Base-by-base conservation (phyloP, 352 stramenopile species). In the Globisporangium heterothallicum region DNA sequence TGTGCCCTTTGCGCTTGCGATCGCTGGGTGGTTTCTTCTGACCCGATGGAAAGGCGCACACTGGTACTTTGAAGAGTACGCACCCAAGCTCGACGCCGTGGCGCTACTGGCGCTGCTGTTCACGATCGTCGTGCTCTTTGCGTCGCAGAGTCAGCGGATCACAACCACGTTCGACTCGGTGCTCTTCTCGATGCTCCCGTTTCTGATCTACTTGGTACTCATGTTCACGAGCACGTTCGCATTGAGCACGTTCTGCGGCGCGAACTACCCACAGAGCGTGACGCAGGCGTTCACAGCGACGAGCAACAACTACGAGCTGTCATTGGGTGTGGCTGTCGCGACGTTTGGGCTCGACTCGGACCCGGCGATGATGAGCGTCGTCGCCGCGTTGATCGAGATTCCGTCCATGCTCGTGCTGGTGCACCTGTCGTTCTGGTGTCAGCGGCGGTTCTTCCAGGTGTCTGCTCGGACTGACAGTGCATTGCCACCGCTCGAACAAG, bases 241-340 rank as follows among this genome's bases (percentile, higher is more conserved):
- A 32, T 53, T 81, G 52, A 72, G 72, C 32, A 46, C 55, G 18
- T 51, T 61, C 24, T 53, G 35, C 48, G 72, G 68, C 13, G 70
- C 62, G n/a, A 68, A 55, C 4, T 83, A 85, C 60, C 26, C 58
- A 8, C 75, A 81, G 56, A 64, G 66, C 43, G 60, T 66, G 12
- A 71, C 71, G 25, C 64, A 86, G 7, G 68, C 75, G 22, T 87
- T 93, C 57, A 91, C 84, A 29, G 77, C 78, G n/a, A 83, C 74
- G n/a, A 90, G 78, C 62, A 93, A 91, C 74, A 91, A 91, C 62
- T 93, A 88, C 58, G 82, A 91, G 54, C 56, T 92, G 40, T 83
- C 77, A 26, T 61, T 88, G 25, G 82, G 75, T 6, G 68, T 89
- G 30, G 74, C 79, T 2, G 75, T 90, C 4, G 67, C 69, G 9